A percentile compares a stretch with the other conserved stretches of the same genome.
phyloP scores from a whole-genome alignment of 2,329 filamentous ascomycete genomes.

The Fusarium stilboides region DNA sequence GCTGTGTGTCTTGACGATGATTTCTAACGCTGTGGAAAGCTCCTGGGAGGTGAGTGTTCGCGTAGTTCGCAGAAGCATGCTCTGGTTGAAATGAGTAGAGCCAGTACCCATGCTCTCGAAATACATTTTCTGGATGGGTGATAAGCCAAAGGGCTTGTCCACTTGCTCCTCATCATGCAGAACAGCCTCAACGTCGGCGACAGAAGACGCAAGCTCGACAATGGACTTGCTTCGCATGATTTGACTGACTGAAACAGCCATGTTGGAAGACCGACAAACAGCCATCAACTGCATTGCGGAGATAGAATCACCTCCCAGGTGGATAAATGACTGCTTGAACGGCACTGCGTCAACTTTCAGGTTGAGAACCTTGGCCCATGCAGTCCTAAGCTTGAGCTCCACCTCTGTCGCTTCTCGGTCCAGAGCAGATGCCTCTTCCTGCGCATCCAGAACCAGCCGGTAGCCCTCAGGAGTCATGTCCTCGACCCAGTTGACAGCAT shows the following conservation, averaged over 20 bases:
- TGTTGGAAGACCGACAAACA: constrained; percentile 29
- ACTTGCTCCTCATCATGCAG: constrained; percentile 10
- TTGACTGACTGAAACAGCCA: constrained; percentile 35
- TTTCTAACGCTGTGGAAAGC: constrained; percentile 12
- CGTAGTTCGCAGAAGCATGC: constrained; percentile 23
- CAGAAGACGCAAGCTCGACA: constrained; percentile 36
- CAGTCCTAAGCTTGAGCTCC: constrained; percentile 26
- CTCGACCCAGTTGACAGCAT: constrained; percentile 14
- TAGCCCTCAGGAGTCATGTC: constrained; percentile 20
- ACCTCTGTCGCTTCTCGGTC: constrained; percentile 19
- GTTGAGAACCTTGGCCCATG: constrained; percentile 32
- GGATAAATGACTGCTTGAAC: constrained; percentile 39
- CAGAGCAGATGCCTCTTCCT: constrained; percentile 23
- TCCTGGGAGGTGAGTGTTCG: background rate
- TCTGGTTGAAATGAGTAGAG: constrained; percentile 43
- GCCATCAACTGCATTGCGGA: constrained; percentile 45
- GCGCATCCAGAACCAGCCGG: constrained; percentile 11
- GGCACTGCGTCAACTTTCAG: constrained; percentile 17
- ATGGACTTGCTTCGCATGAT: constrained; percentile 45
- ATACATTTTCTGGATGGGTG: constrained; percentile 37
- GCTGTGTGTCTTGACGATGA: constrained; percentile 29
- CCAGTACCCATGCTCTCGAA: constrained; percentile 12
- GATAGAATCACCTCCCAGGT: constrained; percentile 42
- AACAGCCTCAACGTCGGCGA: background rate
- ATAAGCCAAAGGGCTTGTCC: constrained; percentile 6